Evolutionary conservation across 768 basidiomycete genomes (phyloP).

Genomic region (Auriscalpium microsporum): DNA sequence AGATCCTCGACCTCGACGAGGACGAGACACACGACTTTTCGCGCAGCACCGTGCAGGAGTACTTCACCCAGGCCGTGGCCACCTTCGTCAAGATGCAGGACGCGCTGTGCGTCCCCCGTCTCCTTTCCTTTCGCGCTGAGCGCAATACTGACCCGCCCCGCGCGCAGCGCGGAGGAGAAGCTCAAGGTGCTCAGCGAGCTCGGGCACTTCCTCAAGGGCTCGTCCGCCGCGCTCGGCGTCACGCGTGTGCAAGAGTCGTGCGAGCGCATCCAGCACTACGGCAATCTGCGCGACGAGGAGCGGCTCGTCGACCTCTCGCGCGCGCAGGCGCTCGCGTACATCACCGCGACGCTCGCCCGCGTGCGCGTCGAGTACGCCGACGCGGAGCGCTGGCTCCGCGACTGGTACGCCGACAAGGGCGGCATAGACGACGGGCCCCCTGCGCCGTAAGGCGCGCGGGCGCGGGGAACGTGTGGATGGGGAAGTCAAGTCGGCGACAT

Average conservation of each 20-base stretch:
- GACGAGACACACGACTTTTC: constrained; percentile 74
- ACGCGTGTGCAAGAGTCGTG: constrained; percentile 74
- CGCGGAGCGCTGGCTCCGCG: constrained; percentile 7
- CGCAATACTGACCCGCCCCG: background rate
- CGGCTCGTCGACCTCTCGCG: background rate
- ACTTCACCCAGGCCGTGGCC: constrained; percentile 67
- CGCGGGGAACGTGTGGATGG: too few relatives aligned
- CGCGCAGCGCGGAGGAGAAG: constrained; percentile 34
- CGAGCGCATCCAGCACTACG: constrained; percentile 83
- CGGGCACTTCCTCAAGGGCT: constrained; percentile 96
- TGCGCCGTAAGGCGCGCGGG: too few relatives aligned
- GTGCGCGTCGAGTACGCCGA: constrained; percentile 7
- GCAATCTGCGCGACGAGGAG: constrained; percentile 1
- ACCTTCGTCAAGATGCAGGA: constrained; percentile 77
- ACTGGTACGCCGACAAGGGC: background rate
- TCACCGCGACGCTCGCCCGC: constrained; percentile 3
- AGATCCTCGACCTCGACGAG: constrained; percentile 90
- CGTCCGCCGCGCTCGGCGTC: constrained; percentile 89
- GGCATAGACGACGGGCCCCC: background rate
- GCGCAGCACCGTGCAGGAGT: constrained; percentile 66
- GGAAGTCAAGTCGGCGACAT: too few relatives aligned
- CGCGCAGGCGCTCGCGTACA: constrained; percentile 6
- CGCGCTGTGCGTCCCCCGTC: constrained; percentile 4
- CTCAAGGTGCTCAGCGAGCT: constrained; percentile 58
- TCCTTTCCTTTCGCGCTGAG: background rate